Evolutionary conservation across 495 filamentous ascomycete genomes (phyloP), one percentile per base, ranked within the genome.

Genomic region (Neurospora sp.): DNA sequence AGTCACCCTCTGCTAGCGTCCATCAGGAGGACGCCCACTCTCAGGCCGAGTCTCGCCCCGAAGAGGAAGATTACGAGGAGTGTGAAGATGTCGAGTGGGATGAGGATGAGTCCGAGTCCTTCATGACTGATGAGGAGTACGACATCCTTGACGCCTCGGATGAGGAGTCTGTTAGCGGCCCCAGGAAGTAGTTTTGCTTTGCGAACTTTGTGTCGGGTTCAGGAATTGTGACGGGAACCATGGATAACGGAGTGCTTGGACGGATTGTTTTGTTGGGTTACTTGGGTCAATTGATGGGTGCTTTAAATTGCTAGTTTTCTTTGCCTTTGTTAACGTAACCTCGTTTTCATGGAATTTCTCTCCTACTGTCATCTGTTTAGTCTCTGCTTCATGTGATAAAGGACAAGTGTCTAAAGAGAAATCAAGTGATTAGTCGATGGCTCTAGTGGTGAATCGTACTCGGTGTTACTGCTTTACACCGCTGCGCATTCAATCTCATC

Each of bases 111-210:
- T 86, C 84, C 9, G 84, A 86, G 70, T 92, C 90, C 9, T 97
- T 96, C 86, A 81, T 96, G 82, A 98, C 96, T 15, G 96, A 99
- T 76, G 96, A 98, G 77, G 96, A 99, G 84, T 99, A 97, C 77
- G 96, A 99, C 75, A 91, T 98, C 74, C 90, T 98, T 37, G 93
- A 97, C 84, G 96, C 94, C 31, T 96, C 93, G 73, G 96, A 98
- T 74, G 94, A 97, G 78, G 96, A 99, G 80, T 91, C 87, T 73
- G 79, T 91, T 72, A 66, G 24, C 24, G 13, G 24, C 54, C 13
- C 54, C 54, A 66, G 28, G 28, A 66, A 66, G 54, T 66, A 66
- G 15, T 59, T 28, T 24, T 28, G 54, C 54, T 66, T 71, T 71
- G 70, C 39, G 70, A 11, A 66, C 24, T 7, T n/a, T 62, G 39